Percentiles rank a stretch among this genome's conserved stretches.
Conservation (phyloP, 2,329 filamentous ascomycete genomes). For the Clarireedia homoeocarpa region DNA sequence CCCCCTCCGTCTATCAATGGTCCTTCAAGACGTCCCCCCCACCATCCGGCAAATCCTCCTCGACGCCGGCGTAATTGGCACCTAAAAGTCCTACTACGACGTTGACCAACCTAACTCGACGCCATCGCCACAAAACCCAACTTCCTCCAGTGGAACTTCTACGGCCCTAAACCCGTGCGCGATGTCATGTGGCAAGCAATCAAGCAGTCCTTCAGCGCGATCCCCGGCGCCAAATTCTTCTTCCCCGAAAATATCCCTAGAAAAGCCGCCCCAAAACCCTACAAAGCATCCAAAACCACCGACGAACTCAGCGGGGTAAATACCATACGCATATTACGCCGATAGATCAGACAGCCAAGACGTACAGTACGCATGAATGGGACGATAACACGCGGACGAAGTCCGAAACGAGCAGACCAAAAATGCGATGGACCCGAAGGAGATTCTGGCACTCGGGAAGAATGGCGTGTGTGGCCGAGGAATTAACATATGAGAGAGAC, state of each 20-base stretch:
- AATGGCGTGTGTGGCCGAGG: slow-evolving; percentile 30
- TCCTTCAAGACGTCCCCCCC: slow-evolving; percentile 34
- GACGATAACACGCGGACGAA: slow-evolving; percentile 34
- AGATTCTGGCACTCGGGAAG: slow-evolving; percentile 39
- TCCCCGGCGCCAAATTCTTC: slow-evolving; percentile 29
- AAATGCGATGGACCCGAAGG: slow-evolving; percentile 39
- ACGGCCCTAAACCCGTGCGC: slow-evolving; percentile 31
- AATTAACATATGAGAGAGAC: slow-evolving; percentile 6
- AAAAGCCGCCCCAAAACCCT: slow-evolving; percentile 24
- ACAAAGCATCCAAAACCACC: slow-evolving; percentile 23
- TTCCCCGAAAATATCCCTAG: slow-evolving; percentile 25
- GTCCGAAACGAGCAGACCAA: slow-evolving; percentile 38
- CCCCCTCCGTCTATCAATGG: slow-evolving; percentile 33
- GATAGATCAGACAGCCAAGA: slow-evolving; percentile 38
- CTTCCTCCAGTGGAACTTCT: slow-evolving; percentile 40
- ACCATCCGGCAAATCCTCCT: slow-evolving; percentile 25
- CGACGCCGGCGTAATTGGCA: slow-evolving; percentile 31
- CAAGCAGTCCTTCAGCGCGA: slow-evolving; percentile 23
- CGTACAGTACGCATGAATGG: slow-evolving; percentile 31
- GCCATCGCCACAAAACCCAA: slow-evolving; percentile 34
- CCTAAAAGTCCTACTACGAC: slow-evolving; percentile 28
- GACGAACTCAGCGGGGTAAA: slow-evolving; percentile 36
- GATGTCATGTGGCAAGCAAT: slow-evolving; percentile 29
- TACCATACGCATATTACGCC: slow-evolving; percentile 40
- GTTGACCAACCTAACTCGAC: slow-evolving; percentile 32